phyloP scores from a whole-genome alignment of 805 yeast genomes.

The Zygosaccharomyces pseudorouxii region DNA sequence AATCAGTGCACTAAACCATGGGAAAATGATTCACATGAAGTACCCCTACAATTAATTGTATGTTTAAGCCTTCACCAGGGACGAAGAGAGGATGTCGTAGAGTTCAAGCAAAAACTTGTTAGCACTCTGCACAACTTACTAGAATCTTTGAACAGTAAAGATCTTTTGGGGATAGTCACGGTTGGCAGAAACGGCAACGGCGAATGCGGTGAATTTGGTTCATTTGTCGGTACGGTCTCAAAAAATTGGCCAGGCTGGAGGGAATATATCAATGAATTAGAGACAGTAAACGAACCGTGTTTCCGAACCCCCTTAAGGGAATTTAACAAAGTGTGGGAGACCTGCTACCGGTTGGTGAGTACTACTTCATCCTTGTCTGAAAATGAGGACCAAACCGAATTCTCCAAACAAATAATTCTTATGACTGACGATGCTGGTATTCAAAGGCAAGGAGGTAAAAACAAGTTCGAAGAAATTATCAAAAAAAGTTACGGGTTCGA shows the following conservation, averaged over 20 bases:
- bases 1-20: constrained; percentile 36
- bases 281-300: constrained; percentile 21
- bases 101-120: constrained; percentile 30
- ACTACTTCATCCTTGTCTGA: constrained; percentile 13
- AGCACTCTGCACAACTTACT: constrained; percentile 29
- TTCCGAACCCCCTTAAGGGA: constrained; percentile 20
- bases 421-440: constrained; percentile 7
- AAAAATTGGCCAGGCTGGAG: constrained; percentile 49
- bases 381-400: constrained; percentile 5
- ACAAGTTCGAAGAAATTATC: constrained; percentile 8
- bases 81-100: constrained; percentile 19
- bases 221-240: constrained; percentile 45
- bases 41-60: constrained; percentile 41
- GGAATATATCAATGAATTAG: constrained; percentile 17
- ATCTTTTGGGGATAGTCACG: constrained; percentile 45
- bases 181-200: constrained; percentile 45
- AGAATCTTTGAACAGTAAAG: constrained; percentile 34
- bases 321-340: constrained; percentile 19
- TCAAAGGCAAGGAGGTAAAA: not conserved
- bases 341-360: constrained; percentile 24
- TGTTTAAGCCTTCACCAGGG: constrained; percentile 36
- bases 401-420: constrained; percentile 11
- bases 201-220: constrained; percentile 34
- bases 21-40: constrained; percentile 12
- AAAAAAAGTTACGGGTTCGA: constrained; percentile 10